phyloP scores from a whole-genome alignment of 306 rosid genomes.

The Dalbergia oliveri region DNA sequence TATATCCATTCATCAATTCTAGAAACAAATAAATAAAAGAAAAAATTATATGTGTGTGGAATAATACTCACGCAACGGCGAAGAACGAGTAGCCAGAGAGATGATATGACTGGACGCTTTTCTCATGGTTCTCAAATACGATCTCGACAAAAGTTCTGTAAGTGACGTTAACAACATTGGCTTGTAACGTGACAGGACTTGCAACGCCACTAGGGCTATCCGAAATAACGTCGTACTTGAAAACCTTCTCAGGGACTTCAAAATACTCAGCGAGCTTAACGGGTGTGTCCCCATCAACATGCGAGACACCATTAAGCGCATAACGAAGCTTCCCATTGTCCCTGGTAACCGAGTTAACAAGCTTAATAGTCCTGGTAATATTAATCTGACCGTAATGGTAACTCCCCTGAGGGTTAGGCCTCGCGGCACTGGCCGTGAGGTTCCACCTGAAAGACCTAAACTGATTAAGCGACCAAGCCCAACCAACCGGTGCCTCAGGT shows the following conservation, averaged over 20 bases:
- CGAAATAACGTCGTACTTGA: conserved; percentile 56
- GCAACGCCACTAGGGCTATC: conserved; percentile 42
- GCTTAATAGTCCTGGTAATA: conserved; percentile 74
- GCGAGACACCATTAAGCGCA: conserved; percentile 77
- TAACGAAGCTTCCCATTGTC: conserved; percentile 71
- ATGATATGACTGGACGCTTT: conserved; percentile 75
- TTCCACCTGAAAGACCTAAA: conserved; percentile 88
- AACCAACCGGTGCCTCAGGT: conserved; percentile 70
- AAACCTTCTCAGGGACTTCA: conserved; percentile 50
- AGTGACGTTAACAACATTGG: conserved; percentile 57
- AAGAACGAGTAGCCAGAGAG: conserved; percentile 76
- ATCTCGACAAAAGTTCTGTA: conserved; percentile 69
- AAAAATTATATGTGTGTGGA: too few relatives aligned
- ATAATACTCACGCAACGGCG: conserved; percentile 66
- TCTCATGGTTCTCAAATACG: conserved; percentile 84
- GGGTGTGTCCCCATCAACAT: conserved; percentile 64
- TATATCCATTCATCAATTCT: too few relatives aligned
- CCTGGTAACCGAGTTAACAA: conserved; percentile 58
- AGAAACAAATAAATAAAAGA: too few relatives aligned
- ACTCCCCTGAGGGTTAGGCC: conserved; percentile 95
- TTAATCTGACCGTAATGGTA: conserved; percentile 79
- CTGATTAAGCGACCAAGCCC: conserved; percentile 96
- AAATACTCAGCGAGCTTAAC: conserved; percentile 85
- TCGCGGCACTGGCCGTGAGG: conserved; percentile 89
- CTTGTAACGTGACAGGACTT: neutral